phyloP scores from a whole-genome alignment of 2,329 filamentous ascomycete species.

The Epichloe festucae region DNA sequence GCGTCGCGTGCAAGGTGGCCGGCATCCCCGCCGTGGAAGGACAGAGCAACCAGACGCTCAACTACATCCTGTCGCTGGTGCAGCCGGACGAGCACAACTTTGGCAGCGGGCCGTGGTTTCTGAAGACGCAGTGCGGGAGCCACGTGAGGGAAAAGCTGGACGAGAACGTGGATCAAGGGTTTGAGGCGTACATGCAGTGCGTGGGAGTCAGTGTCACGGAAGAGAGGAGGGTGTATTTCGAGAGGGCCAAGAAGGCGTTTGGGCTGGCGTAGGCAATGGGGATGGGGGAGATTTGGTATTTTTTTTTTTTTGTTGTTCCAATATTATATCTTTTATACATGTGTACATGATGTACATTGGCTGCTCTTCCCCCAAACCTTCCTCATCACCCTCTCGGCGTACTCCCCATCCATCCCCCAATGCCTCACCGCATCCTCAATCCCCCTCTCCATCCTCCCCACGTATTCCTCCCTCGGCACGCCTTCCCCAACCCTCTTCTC shows the following conservation, averaged over 20 bases:
- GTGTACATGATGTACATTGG: accelerated
- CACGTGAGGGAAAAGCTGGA: slow-evolving; percentile 21
- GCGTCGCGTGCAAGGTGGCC: slow-evolving; percentile 21
- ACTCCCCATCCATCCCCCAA: slow-evolving; percentile 40
- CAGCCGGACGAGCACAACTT: slow-evolving; percentile 39
- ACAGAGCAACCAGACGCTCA: slow-evolving; percentile 19
- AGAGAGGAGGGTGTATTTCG: slow-evolving; percentile 28
- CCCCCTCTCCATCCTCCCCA: slow-evolving; percentile 49
- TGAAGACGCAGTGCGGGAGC: slow-evolving; percentile 28
- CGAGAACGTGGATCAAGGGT: slow-evolving; percentile 28
- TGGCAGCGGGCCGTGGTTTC: slow-evolving; percentile 38
- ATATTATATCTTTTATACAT: no score
- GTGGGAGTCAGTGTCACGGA: slow-evolving; percentile 24
- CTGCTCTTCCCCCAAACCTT: slow-evolving; percentile 18
- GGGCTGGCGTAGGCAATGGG: slow-evolving; percentile 13
- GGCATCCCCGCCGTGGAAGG: slow-evolving; percentile 15
- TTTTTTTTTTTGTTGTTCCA: no score
- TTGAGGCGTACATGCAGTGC: slow-evolving; percentile 33
- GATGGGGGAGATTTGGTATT: background rate
- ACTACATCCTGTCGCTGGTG: slow-evolving; percentile 31
- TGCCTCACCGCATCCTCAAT: slow-evolving; percentile 42
- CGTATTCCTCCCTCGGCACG: slow-evolving; percentile 42
- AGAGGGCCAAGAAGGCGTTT: slow-evolving; percentile 34
- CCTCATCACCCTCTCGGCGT: slow-evolving; percentile 42
- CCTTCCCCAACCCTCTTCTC: slow-evolving; percentile 23